Conservation (phyloP, 495 filamentous ascomycete species). For the Tuber brumale region DNA sequence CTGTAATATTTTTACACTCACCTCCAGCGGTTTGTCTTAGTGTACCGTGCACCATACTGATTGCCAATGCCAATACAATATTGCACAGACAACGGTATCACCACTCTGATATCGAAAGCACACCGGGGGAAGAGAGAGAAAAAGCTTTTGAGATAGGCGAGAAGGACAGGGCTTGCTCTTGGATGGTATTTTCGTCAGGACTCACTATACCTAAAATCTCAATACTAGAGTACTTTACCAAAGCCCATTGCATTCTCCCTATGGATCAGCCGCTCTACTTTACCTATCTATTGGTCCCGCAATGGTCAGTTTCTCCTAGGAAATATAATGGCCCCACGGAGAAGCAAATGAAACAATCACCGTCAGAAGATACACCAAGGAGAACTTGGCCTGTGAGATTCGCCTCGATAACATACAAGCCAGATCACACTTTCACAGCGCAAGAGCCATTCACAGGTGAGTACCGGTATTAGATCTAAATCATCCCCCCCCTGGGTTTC, state of each 20-base stretch:
- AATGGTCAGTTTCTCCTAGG: background rate
- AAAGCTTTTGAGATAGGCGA: background rate
- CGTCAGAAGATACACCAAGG: background rate
- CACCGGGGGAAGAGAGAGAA: background rate
- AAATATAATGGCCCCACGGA: background rate
- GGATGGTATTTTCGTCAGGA: background rate
- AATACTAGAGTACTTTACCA: background rate
- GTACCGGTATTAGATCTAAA: background rate
- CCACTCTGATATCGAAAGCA: background rate
- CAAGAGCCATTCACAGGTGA: background rate
- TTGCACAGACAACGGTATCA: background rate
- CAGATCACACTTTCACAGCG: background rate
- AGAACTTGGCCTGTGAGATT: background rate
- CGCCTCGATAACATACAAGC: background rate
- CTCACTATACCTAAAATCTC: background rate
- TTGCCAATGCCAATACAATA: background rate
- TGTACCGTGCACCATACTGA: background rate
- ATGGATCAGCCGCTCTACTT: background rate
- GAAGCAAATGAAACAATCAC: background rate
- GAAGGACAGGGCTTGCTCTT: background rate
- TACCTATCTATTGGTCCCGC: background rate
- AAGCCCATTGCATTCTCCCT: background rate
- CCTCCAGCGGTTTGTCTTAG: background rate
- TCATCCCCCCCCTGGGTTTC: background rate
- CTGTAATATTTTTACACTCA: background rate